These are phyloP conservation scores for Phialophora tarda DNA, from an alignment of 2,329 filamentous ascomycete genomes.

Conservation along the genomic window DNA sequence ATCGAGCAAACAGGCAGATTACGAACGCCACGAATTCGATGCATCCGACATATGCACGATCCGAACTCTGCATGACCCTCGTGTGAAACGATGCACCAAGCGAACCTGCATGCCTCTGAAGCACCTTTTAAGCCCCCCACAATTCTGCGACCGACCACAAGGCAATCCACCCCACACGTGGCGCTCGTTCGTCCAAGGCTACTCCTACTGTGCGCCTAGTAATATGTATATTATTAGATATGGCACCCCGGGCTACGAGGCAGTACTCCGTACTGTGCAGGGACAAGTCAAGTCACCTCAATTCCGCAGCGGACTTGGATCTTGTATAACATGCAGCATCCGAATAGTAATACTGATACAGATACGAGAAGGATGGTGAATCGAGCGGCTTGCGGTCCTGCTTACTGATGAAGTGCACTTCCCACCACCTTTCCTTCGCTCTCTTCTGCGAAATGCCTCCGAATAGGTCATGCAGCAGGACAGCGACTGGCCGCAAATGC, in stretches of 20 bases:
- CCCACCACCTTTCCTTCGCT: background rate
- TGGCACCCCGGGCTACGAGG: background rate
- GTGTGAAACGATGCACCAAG: background rate
- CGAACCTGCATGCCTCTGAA: background rate
- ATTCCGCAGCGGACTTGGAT: no score
- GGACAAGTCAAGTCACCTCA: no score
- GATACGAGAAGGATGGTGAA: background rate
- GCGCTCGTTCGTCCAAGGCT: background rate
- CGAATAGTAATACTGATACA: background rate
- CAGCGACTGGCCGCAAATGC: background rate
- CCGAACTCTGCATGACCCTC: background rate
- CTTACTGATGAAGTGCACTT: background rate
- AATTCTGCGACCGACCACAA: background rate
- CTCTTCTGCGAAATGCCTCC: background rate
- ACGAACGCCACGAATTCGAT: background rate
- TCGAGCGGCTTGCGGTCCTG: background rate
- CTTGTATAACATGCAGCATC: no score
- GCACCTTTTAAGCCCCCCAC: background rate
- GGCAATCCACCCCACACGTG: background rate
- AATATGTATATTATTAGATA: no score
- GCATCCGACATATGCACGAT: slow-evolving; percentile 3
- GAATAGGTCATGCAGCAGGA: background rate
- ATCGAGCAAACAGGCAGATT: background rate
- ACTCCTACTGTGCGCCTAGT: no score
- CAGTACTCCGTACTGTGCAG: background rate